Evolutionary conservation across 2,329 filamentous ascomycete genomes (phyloP), one percentile per base, ranked within the genome.

Genomic region (Colletotrichum sp.): DNA sequence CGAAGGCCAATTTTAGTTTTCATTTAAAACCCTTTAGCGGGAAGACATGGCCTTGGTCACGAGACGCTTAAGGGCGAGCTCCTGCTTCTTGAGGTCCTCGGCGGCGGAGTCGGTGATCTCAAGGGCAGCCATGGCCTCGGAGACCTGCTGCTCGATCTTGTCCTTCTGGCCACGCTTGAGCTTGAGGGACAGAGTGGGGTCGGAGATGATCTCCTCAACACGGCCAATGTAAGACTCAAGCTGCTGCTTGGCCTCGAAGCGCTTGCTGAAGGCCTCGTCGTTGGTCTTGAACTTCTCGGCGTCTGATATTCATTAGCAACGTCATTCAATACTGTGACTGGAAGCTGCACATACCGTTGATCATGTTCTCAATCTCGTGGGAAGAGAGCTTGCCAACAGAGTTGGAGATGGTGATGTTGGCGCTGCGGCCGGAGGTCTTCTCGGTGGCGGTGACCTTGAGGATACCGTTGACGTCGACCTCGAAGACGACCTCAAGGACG

Each of bases 321-420:
- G 38, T 81, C 78, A 82, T 79, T 38, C 38, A n/a, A 3, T 2
- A 15, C 8, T 6, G 26, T 3, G 12, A 38, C 9, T 12, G 65
- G 4, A 36, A 13, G 7, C 15, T 24, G 26, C 60, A 84, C 89
- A 84, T 88, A 93, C 92, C 95, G 86, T 90, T 94, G 86, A 99
- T 95, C 96, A 99, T 99, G 90, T 93, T 96, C 91, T 99, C 97
- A 80, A 99, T 99, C 90, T 99, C 97, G 78, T 89, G 88, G 70
- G 94, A 94, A 78, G 96, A 98, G 81, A 99, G 95, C 92, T 99
- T 99, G 87, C 97, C 97, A 83, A 99, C 96, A 76, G 97, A 98
- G 93, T 99, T 99, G 88, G 95, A 95, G 89, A 99, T 99, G 86
- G 97, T 99, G 87, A 99, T 99, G 93, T 99, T 99, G 88, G 97